phyloP scores from a whole-genome alignment of 257 asterid species.

The Jacaranda mimosifolia region DNA sequence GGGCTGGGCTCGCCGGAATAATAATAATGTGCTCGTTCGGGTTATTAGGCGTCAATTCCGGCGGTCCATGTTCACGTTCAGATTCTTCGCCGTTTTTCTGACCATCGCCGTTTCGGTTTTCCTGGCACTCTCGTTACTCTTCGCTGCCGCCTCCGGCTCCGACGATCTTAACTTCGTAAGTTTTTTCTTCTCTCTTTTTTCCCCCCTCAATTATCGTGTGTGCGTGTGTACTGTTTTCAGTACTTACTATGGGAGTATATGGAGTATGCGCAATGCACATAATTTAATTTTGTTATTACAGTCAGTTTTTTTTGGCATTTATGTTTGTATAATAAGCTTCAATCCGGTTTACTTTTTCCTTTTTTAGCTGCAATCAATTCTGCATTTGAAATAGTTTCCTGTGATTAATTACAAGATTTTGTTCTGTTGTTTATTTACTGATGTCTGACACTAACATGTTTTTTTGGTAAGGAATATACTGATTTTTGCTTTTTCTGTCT shows the following conservation, averaged over 20 bases:
- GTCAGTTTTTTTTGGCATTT: neutral
- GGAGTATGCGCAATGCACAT: neutral
- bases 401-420: neutral
- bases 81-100: constrained; percentile 41
- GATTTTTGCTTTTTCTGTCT: constrained; percentile 6
- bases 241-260: neutral
- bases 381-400: neutral
- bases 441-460: neutral
- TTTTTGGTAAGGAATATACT: constrained; percentile 12
- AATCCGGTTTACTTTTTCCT: neutral
- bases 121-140: constrained; percentile 40
- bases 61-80: constrained; percentile 33
- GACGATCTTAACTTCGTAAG: constrained; percentile 47
- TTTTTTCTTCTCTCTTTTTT: neutral
- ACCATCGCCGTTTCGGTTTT: constrained; percentile 36
- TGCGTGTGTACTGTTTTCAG: neutral
- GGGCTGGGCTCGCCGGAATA: neutral
- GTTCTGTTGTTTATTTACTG: neutral
- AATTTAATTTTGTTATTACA: neutral
- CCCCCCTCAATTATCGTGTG: neutral
- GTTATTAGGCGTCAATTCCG: neutral
- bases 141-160: constrained; percentile 33
- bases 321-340: neutral
- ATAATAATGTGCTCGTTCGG: neutral
- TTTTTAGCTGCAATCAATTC: neutral